Base-by-base conservation (phyloP, 2,329 filamentous ascomycete species). In the Aspergillus novofumigatus region DNA sequence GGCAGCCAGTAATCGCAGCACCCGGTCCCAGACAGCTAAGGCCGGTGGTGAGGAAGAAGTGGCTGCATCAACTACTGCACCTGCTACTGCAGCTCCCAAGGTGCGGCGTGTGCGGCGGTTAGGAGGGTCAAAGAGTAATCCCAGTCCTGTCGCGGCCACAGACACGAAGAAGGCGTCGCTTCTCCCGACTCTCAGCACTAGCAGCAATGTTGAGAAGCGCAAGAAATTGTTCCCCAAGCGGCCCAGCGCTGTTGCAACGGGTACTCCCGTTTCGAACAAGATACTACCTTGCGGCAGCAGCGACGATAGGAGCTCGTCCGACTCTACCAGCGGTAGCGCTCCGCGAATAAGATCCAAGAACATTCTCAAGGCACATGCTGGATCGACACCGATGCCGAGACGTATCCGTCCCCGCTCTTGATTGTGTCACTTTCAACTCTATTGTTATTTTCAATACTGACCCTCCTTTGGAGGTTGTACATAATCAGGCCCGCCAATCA, bases 141-240 rank as follows among this genome's bases (percentile, higher is more conserved):
- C 56, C 47, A 64, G 64, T 17, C 61, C 65, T 8, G 64, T 63
- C 9, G 58, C 63, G 50, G 62, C 59, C 49, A 48, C 64, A 21
- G 21, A 11, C 21, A 47, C 11, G 2, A 47, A 23, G 20, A 47
- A 6, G 11, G 23, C 21, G 23, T 47, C 44, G 5, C 21, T 47
- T 6, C 44, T 47, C 20, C 21, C 44, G 4, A 23, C 21, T 7
- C 20, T 23, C 20, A 23, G 59, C 10, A 52, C 51, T 38, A 59
- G 55, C 10, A 71, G 67, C 9, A 66, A 69, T 14, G 63, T 62
- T 25, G 64, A 66, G 51, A 64, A 66, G 21, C 71, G 73, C 44
- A 73, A 69, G 44, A 75, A 72, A 62, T 55, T 75, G 26, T 64
- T 66, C 44, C 73, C 72, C 48, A 73, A 67, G 58, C 68, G 69